Conservation (phyloP, 257 asterid genomes). For the Capsicum rhomboideum region DNA sequence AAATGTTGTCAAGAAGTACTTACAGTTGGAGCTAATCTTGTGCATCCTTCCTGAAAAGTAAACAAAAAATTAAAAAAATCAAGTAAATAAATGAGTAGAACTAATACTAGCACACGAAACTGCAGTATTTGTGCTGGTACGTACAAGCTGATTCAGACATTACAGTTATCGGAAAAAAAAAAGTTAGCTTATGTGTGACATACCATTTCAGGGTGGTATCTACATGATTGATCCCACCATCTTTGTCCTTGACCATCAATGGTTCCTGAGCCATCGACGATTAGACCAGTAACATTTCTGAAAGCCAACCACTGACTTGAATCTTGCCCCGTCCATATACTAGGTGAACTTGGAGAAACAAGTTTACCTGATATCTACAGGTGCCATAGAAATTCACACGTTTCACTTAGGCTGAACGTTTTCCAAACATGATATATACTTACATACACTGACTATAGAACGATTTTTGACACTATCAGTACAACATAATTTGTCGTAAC, state of each 20-base stretch:
- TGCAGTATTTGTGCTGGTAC: neutral
- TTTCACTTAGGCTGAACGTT: neutral
- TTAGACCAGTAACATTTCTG: constrained; percentile 30
- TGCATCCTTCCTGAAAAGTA: constrained; percentile 50
- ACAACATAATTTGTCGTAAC: too few species aligned
- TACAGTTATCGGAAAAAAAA: neutral
- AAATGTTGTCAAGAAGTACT: constrained; percentile 14
- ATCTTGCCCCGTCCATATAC: constrained; percentile 34
- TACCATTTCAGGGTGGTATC: constrained; percentile 45
- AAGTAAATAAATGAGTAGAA: neutral
- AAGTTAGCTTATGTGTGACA: neutral
- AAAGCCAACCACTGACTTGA: constrained; percentile 54
- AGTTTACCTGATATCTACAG: constrained; percentile 47
- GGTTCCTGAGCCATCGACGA: constrained; percentile 43
- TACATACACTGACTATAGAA: neutral
- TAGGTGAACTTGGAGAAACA: constrained; percentile 48
- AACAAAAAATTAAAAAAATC: neutral
- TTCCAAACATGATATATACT: neutral
- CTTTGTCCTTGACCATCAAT: constrained; percentile 46
- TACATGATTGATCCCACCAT: constrained; percentile 87
- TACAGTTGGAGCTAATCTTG: constrained; percentile 78
- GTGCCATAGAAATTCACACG: neutral
- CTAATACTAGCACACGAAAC: neutral
- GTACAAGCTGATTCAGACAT: neutral
- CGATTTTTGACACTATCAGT: neutral